Evolutionary conservation across 371 early-diverging fungal genomes (phyloP), one percentile per base, ranked within the genome.

Genomic region (Mortierella polycephala): DNA sequence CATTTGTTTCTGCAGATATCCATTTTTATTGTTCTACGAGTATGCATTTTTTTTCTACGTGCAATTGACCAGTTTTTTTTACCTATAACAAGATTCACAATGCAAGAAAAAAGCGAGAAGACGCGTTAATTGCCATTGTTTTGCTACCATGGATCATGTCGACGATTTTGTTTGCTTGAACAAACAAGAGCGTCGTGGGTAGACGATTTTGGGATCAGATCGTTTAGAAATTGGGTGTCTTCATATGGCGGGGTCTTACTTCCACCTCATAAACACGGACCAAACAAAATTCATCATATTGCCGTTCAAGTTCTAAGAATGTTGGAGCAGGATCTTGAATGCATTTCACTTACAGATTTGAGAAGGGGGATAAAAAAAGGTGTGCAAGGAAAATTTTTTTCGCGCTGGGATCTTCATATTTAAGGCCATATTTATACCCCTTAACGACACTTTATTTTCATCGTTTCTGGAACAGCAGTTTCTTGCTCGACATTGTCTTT

Each of bases 201-300:
- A 11, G 14, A 51, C 11, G 47, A 21, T 63, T 63, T 14, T 55
- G 59, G 52, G 50, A 63, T 77, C 77, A 77, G 77, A 71, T 61
- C 49, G 77, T 77, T 77, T 71, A 71, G 72, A 77, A 71, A 75
- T 37, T 53, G 64, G 71, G 67, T 77, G 77, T 71, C 62, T 79
- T 74, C 82, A 45, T 79, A 55, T 64, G 60, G 71, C 72, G 75
- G 82, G 82, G 82, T 82, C 82, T 82, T 82, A 82, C 79, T 82
- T 79, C 82, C 82, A 56, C 79, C 82, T 82, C 82, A 79, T 79
- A 74, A 82, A 82, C 82, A 82, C 82, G 82, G 82, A 82, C 82
- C 82, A 82, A 82, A 79, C 75, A 75, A 56, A 74, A 60, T 74
- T 82, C 82, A 82, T 82, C 82, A 82, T 79, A 67, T 46, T 67